Conservation (phyloP, 495 filamentous ascomycete genomes). For the Tricharina praecox region DNA sequence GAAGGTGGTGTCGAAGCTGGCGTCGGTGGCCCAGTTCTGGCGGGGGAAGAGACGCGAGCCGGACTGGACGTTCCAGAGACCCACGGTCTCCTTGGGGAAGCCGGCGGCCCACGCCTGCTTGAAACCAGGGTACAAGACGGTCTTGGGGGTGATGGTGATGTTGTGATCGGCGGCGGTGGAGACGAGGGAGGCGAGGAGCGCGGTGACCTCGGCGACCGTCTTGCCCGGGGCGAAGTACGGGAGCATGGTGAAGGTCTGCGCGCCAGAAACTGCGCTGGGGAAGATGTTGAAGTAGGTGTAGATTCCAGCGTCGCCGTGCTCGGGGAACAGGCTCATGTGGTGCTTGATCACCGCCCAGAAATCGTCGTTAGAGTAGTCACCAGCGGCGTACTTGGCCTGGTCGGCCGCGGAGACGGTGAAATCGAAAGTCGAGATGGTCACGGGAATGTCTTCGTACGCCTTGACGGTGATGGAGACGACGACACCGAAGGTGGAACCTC, state of each 20-base stretch:
- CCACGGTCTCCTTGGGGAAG: conserved; percentile 31
- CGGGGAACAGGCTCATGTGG: conserved; percentile 34
- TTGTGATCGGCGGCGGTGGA: conserved; percentile 23
- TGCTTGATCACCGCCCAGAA: conserved; percentile 37
- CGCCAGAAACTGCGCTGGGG: conserved; percentile 3
- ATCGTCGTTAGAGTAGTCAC: conserved; percentile 27
- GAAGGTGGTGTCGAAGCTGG: conserved; percentile 26
- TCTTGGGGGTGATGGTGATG: conserved; percentile 26
- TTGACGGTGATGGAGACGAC: conserved; percentile 36
- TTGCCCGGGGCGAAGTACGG: conserved; percentile 32
- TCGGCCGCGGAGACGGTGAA: conserved; percentile 28
- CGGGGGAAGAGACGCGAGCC: conserved; percentile 39
- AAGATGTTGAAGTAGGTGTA: conserved; percentile 38
- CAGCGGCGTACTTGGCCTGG: conserved; percentile 9
- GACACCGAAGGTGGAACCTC: conserved; percentile 38
- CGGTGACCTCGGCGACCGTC: conserved; percentile 26
- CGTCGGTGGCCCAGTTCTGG: conserved; percentile 29
- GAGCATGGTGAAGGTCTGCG: conserved; percentile 24
- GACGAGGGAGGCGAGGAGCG: conserved; percentile 29
- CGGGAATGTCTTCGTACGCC: conserved; percentile 30
- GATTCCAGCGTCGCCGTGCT: conserved; percentile 35
- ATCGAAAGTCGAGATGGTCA: conserved; percentile 30
- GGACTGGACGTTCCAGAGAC: conserved; percentile 14
- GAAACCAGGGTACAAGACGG: conserved; percentile 29
- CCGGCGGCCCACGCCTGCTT: conserved; percentile 29